These are phyloP conservation scores for Dovyalis caffra DNA, from an alignment of 345 rosid species.

Conservation along the genomic window DNA sequence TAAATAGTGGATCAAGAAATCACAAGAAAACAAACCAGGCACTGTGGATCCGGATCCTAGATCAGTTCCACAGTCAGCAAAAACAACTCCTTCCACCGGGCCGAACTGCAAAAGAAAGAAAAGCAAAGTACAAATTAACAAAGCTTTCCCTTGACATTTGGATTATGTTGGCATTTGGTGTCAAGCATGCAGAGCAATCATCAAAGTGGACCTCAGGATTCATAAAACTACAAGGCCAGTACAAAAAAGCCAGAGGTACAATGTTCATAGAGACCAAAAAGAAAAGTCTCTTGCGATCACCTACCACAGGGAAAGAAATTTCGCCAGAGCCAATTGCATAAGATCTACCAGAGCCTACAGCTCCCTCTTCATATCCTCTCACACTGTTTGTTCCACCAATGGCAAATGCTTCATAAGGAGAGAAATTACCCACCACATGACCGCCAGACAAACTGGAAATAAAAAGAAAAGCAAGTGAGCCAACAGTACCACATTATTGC, in stretches of 20 bases:
- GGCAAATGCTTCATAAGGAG: constrained; percentile 91
- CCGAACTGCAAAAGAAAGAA: constrained; percentile 55
- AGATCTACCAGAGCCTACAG: constrained; percentile 93
- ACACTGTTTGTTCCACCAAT: constrained; percentile 95
- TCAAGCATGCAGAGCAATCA: background rate
- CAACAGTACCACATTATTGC: constrained; percentile 12
- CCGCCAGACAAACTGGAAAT: constrained; percentile 74
- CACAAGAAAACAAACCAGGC: constrained; percentile 53
- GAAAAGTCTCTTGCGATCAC: constrained; percentile 9
- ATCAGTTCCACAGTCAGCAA: constrained; percentile 89
- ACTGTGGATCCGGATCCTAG: constrained; percentile 77
- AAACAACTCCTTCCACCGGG: constrained; percentile 79
- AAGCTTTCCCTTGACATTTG: background rate
- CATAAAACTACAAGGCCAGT: background rate
- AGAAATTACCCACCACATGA: constrained; percentile 81
- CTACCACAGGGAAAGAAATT: constrained; percentile 82
- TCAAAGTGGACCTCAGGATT: no score
- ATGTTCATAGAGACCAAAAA: background rate
- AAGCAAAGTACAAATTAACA: background rate
- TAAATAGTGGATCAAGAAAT: background rate
- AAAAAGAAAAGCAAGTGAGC: constrained; percentile 21
- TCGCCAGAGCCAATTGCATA: constrained; percentile 85
- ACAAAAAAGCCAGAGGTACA: background rate
- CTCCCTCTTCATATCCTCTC: constrained; percentile 98
- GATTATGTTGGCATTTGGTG: background rate